These are phyloP conservation scores for Kodamaea alishanica DNA, from an alignment of 1,139 yeast genomes.

Conservation along the genomic window DNA sequence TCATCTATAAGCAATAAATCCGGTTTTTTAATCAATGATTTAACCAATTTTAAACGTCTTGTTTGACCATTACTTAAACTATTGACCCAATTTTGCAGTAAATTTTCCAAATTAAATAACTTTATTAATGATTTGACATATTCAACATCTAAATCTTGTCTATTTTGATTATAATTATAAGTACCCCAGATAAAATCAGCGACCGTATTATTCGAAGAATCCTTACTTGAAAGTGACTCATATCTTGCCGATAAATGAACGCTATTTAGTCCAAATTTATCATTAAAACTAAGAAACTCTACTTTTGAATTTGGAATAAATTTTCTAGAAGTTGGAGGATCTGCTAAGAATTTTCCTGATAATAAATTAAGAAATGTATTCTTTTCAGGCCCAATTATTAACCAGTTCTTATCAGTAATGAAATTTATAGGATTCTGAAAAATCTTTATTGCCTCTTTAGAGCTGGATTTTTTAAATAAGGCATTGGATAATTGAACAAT, in stretches of 20 bases:
- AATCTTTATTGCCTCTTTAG: slow-evolving; percentile 10
- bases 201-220: slow-evolving; percentile 65
- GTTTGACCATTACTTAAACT: slow-evolving; percentile 92
- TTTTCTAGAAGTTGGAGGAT: slow-evolving; percentile 51
- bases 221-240: slow-evolving; percentile 67
- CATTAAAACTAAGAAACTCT: slow-evolving; percentile 60
- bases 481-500: slow-evolving; percentile 16
- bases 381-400: slow-evolving; percentile 35
- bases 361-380: slow-evolving; percentile 31
- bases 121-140: slow-evolving; percentile 43
- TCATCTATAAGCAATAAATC: slow-evolving; percentile 74
- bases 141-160: slow-evolving; percentile 18
- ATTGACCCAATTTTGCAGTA: slow-evolving; percentile 73
- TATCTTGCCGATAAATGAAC: slow-evolving; percentile 87
- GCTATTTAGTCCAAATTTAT: slow-evolving; percentile 51
- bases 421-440: slow-evolving; percentile 29
- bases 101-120: slow-evolving; percentile 52
- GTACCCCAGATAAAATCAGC: slow-evolving; percentile 53
- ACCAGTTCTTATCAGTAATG: slow-evolving; percentile 26
- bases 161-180: slow-evolving; percentile 43
- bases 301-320: slow-evolving; percentile 50
- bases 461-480: slow-evolving; percentile 13
- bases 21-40: slow-evolving; percentile 64
- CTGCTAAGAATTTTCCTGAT: slow-evolving; percentile 41
- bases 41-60: slow-evolving; percentile 83